A percentile compares a stretch with the other conserved stretches of the same genome.
These are phyloP conservation scores for Zygoascus tannicola DNA, from an alignment of 805 yeast species.

Conservation along the genomic window DNA sequence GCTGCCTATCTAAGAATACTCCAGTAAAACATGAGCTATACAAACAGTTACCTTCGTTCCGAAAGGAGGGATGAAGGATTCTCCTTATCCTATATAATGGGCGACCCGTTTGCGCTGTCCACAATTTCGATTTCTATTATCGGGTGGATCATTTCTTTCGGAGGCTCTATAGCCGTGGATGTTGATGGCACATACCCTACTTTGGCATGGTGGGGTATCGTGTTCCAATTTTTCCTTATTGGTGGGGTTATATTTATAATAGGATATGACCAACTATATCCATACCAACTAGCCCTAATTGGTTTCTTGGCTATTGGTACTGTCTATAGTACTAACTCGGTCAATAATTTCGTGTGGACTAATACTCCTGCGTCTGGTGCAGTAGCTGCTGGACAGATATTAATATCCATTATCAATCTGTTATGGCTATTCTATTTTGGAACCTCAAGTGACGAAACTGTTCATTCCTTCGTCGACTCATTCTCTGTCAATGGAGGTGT, in stretches of 20 bases:
- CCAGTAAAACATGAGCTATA: conserved; percentile 8
- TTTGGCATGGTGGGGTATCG: conserved; percentile 95
- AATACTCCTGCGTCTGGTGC: conserved; percentile 60
- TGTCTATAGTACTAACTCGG: conserved; percentile 74
- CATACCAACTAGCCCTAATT: conserved; percentile 48
- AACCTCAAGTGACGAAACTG: conserved; percentile 79
- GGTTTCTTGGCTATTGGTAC: conserved; percentile 62
- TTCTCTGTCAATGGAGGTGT: conserved; percentile 42
- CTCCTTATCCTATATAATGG: conserved; percentile 31
- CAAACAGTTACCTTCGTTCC: conserved; percentile 4
- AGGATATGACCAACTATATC: conserved; percentile 53
- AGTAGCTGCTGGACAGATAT: conserved; percentile 86
- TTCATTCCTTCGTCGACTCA: conserved; percentile 76
- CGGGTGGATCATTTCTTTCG: conserved; percentile 83
- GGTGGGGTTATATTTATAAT: conserved; percentile 44
- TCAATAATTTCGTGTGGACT: conserved; percentile 69
- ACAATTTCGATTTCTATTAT: conserved; percentile 64
- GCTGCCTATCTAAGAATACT: too few relatives aligned
- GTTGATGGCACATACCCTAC: conserved; percentile 48
- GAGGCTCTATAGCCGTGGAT: conserved; percentile 60
- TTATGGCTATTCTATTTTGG: conserved; percentile 88
- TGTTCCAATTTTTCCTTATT: conserved; percentile 60
- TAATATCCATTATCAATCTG: conserved; percentile 70
- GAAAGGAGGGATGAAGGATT: conserved; percentile 6
- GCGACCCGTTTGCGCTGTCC: conserved; percentile 84